Evolutionary conservation across 2,329 filamentous ascomycete genomes (phyloP).

Genomic region (Balansia obtecta): DNA sequence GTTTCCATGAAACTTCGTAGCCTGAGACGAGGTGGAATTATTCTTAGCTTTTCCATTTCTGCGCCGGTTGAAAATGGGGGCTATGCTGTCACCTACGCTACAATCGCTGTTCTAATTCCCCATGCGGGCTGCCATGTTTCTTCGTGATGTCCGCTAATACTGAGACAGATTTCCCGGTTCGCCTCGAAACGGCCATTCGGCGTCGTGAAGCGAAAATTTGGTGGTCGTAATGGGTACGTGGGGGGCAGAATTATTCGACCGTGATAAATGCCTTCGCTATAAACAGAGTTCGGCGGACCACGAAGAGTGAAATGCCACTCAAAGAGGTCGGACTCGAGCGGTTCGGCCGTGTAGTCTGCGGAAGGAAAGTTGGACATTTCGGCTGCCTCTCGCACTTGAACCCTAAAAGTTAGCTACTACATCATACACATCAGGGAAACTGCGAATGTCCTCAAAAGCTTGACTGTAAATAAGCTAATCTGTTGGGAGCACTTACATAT

Average conservation of each 20-base stretch:
- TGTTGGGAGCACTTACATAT: constrained; percentile 45
- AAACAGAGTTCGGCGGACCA: constrained; percentile 72
- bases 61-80: no score
- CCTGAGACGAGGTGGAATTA: constrained; percentile 13
- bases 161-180: constrained; percentile 93
- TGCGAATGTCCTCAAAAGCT: not conserved
- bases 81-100: constrained; percentile 30
- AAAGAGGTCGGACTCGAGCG: constrained; percentile 81
- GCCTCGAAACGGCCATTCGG: constrained; percentile 88
- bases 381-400: constrained; percentile 71
- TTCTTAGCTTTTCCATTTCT: not conserved
- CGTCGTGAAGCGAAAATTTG: constrained; percentile 90
- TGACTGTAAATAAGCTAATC: no score
- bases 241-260: constrained; percentile 86
- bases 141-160: constrained; percentile 89
- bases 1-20: constrained; percentile 90
- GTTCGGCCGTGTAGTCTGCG: constrained; percentile 72
- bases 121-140: constrained; percentile 98
- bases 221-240: constrained; percentile 81
- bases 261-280: constrained; percentile 78
- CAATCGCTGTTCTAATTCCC: constrained; percentile 83
- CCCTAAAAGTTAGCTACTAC: not conserved
- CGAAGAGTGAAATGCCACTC: constrained; percentile 99
- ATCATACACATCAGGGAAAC: not conserved
- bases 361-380: constrained; percentile 74